Evolutionary conservation across 176 grass and related monocot genomes (phyloP).

Genomic region (Musa schizocarpa): DNA sequence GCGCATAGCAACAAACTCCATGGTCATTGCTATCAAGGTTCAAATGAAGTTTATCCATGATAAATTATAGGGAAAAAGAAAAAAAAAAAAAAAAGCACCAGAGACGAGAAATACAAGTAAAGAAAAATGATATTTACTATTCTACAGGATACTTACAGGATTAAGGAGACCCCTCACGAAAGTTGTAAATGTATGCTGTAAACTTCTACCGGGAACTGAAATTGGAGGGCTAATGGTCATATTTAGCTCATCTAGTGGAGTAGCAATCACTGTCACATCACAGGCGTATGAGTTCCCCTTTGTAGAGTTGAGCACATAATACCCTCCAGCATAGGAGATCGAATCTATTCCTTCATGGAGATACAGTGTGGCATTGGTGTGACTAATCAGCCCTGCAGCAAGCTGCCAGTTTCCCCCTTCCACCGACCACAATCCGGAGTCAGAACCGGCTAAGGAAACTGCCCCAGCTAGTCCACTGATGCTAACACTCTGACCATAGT

Average conservation of each 20-base stretch:
- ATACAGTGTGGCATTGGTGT: constrained; percentile 57
- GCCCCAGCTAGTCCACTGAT: constrained; percentile 81
- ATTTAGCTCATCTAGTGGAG: constrained; percentile 80
- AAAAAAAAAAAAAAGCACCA: not conserved
- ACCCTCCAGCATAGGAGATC: constrained; percentile 46
- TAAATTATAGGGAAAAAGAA: not conserved
- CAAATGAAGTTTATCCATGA: not conserved
- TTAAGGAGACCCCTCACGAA: constrained; percentile 77
- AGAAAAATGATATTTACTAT: not conserved
- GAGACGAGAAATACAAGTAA: not conserved
- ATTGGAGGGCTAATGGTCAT: constrained; percentile 61
- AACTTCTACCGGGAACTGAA: constrained; percentile 60
- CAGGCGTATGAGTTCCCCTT: constrained; percentile 63
- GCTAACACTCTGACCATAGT: constrained; percentile 64
- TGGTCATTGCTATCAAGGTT: not conserved
- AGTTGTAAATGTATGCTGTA: constrained; percentile 79
- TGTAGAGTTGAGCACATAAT: constrained; percentile 65
- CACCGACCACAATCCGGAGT: constrained; percentile 70
- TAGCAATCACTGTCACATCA: constrained; percentile 60
- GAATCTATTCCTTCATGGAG: constrained; percentile 69
- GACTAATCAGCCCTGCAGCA: constrained; percentile 55
- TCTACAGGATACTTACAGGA: constrained; percentile 45
- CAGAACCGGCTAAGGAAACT: constrained; percentile 78
- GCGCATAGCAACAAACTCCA: not conserved
- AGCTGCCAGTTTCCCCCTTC: constrained; percentile 76